These are phyloP conservation scores for Candida sithepensis DNA, from an alignment of 805 yeast species.

Conservation along the genomic window DNA sequence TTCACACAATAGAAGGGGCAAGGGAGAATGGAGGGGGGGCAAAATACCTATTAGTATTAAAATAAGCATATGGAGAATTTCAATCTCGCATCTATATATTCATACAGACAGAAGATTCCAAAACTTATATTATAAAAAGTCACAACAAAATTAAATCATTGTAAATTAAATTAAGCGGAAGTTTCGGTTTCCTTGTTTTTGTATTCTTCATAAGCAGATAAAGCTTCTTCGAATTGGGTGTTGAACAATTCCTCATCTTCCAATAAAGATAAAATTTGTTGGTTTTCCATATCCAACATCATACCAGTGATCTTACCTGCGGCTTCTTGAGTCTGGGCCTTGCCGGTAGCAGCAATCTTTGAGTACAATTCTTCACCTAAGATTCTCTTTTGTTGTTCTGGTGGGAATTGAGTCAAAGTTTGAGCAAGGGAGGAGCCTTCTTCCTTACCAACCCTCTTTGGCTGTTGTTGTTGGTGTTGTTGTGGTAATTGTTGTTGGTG, in stretches of 20 bases:
- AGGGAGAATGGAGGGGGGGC: background rate
- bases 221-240: constrained; percentile 91
- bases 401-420: constrained; percentile 61
- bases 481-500: constrained; percentile 12
- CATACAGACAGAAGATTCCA: background rate
- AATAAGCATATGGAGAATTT: constrained; percentile 2
- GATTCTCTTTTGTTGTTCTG: constrained; percentile 93
- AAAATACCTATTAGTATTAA: background rate
- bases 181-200: constrained; percentile 48
- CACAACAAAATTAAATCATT: constrained; percentile 7
- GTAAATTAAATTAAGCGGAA: constrained; percentile 13
- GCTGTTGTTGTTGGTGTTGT: constrained; percentile 22
- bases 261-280: constrained; percentile 82
- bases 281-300: constrained; percentile 93
- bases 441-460: constrained; percentile 24
- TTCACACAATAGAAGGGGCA: background rate
- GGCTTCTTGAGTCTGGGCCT: constrained; percentile 87
- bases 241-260: constrained; percentile 88
- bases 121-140: background rate
- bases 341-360: constrained; percentile 80
- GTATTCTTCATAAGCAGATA: constrained; percentile 89
- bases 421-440: constrained; percentile 50
- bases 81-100: background rate
- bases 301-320: constrained; percentile 99
- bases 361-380: constrained; percentile 97